Evolutionary conservation across 2,329 filamentous ascomycete genomes (phyloP), one percentile per base, ranked within the genome.

Genomic region (Scleromitrula shiraiana): DNA sequence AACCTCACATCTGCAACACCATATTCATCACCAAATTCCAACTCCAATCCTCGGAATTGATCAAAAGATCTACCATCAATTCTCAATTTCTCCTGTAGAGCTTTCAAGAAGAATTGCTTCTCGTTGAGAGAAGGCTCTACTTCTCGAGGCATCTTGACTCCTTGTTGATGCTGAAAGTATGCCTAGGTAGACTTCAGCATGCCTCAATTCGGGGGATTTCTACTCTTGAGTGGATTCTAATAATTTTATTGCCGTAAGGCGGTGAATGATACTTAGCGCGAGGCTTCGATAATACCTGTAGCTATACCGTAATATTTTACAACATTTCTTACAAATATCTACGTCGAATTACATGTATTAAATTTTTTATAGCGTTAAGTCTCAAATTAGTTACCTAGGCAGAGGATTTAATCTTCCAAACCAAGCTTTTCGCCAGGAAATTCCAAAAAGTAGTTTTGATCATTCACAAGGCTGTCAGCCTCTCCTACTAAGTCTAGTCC

Each of bases 21-120:
- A 74, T 90, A 90, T 60, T 95, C 88, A 54, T 95, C 84, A 42
- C 89, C 89, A 67, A 97, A 95, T 3, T 74, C 78, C 51, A 98
- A 75, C 51, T 84, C 78, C 38, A 96, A 67, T 40, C 80, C 74
- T 56, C 93, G 81, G 67, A 87, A 93, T 60, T 89, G 76, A 62
- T 96, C 87, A 50, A 90, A 77, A 50, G 76, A 72, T 56, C 93
- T 86, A 59, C 86, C 86, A 68, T 98, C 93, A 50, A 96, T 72
- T 20, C 93, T 86, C 51, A 90, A 71, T 56, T 85, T 80, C 62
- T 95, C 81, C 59, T 82, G 75, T 9, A 98, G 77, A 37, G 91
- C 90, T 64, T 94, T 79, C 52, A 82, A 74, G 55, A 96, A 78
- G 66, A 98, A 98, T 8, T 80, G 80, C 65, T 80, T 87, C 74